Evolutionary conservation across 129 eudicot genomes (phyloP).

Genomic region (Flaveria sonorensis): DNA sequence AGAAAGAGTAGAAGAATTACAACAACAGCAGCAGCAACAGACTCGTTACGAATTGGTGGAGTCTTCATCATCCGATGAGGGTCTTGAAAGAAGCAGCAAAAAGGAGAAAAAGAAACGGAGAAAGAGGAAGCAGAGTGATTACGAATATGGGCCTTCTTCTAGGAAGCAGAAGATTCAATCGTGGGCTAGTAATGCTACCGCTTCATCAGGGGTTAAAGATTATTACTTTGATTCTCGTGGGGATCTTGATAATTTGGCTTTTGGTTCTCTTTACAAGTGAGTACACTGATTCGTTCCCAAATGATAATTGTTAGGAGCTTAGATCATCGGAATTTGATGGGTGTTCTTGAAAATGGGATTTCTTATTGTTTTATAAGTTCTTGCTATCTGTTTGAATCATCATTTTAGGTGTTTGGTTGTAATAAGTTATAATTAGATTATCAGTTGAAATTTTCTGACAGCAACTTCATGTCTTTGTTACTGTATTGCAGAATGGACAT

Average conservation of each 20-base stretch:
- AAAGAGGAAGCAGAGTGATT: slow-evolving; percentile 38
- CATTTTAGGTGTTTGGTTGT: background rate
- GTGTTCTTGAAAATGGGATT: background rate
- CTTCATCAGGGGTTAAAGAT: slow-evolving; percentile 39
- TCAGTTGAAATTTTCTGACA: background rate
- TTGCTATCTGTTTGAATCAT: background rate
- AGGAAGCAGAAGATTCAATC: slow-evolving; percentile 58
- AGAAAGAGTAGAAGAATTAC: slow-evolving; percentile 13
- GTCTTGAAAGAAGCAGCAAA: slow-evolving; percentile 25
- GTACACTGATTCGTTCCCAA: background rate
- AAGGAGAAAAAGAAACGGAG: slow-evolving; percentile 38
- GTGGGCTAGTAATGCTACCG: slow-evolving; percentile 49
- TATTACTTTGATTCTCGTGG: slow-evolving; percentile 91
- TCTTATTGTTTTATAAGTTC: background rate
- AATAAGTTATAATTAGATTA: background rate
- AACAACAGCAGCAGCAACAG: slow-evolving; percentile 33
- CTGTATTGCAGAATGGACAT: slow-evolving; percentile 78
- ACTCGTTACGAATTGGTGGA: slow-evolving; percentile 60
- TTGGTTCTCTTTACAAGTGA: slow-evolving; percentile 84
- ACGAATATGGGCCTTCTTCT: slow-evolving; percentile 35
- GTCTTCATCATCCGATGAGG: slow-evolving; percentile 51
- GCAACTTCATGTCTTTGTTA: background rate
- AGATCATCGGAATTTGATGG: background rate
- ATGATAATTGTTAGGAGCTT: background rate
- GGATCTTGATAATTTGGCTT: slow-evolving; percentile 91